phyloP scores from a whole-genome alignment of 306 rosid species.

The Cicer judaicum region DNA sequence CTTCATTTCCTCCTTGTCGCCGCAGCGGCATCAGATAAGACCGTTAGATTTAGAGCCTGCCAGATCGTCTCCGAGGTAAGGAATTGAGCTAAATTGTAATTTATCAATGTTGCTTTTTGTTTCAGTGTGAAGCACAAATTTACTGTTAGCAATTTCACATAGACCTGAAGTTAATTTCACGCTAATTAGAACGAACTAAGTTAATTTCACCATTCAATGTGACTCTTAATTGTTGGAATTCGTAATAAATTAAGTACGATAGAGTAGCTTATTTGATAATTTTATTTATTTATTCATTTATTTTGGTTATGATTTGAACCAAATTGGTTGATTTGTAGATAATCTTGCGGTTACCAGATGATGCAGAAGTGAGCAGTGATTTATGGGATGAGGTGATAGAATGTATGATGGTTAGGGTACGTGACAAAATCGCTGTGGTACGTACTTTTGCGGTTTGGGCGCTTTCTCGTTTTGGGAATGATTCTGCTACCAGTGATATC shows the following conservation, averaged over 20 bases:
- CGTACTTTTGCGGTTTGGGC: conserved; percentile 91
- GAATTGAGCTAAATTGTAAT: conserved; percentile 4
- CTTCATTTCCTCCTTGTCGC: conserved; percentile 74
- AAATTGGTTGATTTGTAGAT: conserved; percentile 59
- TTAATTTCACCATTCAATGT: conserved; percentile 7
- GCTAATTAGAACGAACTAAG: neutral
- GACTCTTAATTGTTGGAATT: conserved; percentile 3
- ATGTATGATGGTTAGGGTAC: conserved; percentile 72
- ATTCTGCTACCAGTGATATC: conserved; percentile 74
- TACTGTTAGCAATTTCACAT: neutral
- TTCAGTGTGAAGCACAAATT: neutral
- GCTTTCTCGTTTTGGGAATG: conserved; percentile 92
- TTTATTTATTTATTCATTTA: neutral
- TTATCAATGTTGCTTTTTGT: neutral
- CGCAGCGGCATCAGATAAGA: conserved; percentile 57
- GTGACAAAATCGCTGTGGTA: conserved; percentile 73
- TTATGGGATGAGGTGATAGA: conserved; percentile 92
- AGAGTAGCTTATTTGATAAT: neutral
- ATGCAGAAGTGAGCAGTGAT: conserved; percentile 87
- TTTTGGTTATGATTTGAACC: conserved; percentile 12
- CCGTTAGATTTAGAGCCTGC: conserved; percentile 82
- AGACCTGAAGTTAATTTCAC: neutral
- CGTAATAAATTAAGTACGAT: neutral
- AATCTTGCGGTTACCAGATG: conserved; percentile 87
- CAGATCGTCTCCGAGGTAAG: conserved; percentile 90